Conservation (phyloP, 2,329 filamentous ascomycete species). For the Colletotrichum magnum region DNA sequence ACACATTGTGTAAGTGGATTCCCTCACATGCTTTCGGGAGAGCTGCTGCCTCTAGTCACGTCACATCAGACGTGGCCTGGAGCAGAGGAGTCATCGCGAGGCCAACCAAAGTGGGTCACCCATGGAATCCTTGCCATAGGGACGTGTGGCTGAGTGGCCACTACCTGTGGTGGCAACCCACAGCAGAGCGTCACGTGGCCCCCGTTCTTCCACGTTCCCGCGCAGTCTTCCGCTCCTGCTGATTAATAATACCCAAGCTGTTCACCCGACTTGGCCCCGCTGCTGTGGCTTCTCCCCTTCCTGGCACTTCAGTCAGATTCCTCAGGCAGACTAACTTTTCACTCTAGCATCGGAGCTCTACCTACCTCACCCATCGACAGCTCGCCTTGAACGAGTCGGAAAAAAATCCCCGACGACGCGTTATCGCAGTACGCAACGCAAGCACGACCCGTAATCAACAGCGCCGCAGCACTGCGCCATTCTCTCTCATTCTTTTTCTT, state of each 20-base stretch:
- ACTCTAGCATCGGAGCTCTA: conserved; percentile 30
- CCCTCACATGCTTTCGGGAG: conserved; percentile 17
- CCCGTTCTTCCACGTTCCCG: neutral
- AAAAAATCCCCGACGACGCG: conserved; percentile 24
- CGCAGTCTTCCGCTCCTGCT: neutral
- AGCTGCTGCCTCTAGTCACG: conserved; percentile 12
- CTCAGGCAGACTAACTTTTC: conserved; percentile 39
- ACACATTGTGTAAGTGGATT: conserved; percentile 15
- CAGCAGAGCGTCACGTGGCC: conserved; percentile 21
- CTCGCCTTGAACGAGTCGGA: conserved; percentile 7
- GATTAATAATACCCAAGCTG: conserved; percentile 5
- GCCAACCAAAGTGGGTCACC: conserved; percentile 7
- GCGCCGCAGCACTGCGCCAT: conserved; percentile 5
- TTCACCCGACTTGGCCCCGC: too few relatives aligned
- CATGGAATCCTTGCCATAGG: too few relatives aligned
- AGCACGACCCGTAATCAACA: conserved; percentile 22
- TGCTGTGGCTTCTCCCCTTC: conserved; percentile 28
- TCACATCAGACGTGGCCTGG: neutral
- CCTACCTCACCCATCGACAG: conserved; percentile 15
- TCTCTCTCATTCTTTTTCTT: neutral
- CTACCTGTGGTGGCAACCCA: neutral
- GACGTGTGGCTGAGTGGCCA: conserved; percentile 20
- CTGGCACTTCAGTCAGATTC: conserved; percentile 32
- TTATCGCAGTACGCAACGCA: conserved; percentile 30
- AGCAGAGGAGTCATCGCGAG: conserved; percentile 18